These are phyloP conservation scores for Boletellus ananas DNA, from an alignment of 768 basidiomycete species.

Conservation along the genomic window DNA sequence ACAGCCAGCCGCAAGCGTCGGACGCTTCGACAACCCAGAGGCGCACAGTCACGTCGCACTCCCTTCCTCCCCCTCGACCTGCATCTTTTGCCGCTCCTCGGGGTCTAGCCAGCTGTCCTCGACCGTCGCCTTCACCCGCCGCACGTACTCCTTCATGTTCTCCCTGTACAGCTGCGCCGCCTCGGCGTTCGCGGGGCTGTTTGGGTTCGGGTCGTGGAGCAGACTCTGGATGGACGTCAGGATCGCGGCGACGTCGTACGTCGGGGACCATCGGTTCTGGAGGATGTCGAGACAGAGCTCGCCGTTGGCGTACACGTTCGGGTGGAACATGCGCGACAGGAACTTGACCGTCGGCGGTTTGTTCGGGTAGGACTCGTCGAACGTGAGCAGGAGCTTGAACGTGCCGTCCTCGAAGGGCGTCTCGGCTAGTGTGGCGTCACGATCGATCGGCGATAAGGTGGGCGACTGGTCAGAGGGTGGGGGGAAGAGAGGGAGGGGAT, in stretches of 20 bases:
- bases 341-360: slow-evolving; percentile 98
- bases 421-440: slow-evolving; percentile 57
- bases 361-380: slow-evolving; percentile 98
- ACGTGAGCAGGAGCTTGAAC: slow-evolving; percentile 92
- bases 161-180: slow-evolving; percentile 95
- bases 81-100: slow-evolving; percentile 60
- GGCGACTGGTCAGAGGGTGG: slow-evolving; percentile 2
- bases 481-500: neutral
- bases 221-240: slow-evolving; percentile 94
- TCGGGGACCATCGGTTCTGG: slow-evolving; percentile 98
- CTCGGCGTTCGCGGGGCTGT: slow-evolving; percentile 97
- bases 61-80: slow-evolving; percentile 31
- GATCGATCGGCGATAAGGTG: neutral
- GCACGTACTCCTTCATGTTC: slow-evolving; percentile 97
- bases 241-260: slow-evolving; percentile 98
- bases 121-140: slow-evolving; percentile 88
- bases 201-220: slow-evolving; percentile 96
- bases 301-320: slow-evolving; percentile 97
- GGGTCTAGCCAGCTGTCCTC: slow-evolving; percentile 94
- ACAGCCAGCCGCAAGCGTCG: too few relatives aligned
- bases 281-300: slow-evolving; percentile 98
- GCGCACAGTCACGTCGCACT: neutral
- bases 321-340: slow-evolving; percentile 97
- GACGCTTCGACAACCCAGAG: too few relatives aligned
- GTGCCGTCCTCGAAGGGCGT: slow-evolving; percentile 99